Evolutionary conservation across 2,329 filamentous ascomycete species (phyloP).

Genomic region (Xylariaceae sp.): DNA sequence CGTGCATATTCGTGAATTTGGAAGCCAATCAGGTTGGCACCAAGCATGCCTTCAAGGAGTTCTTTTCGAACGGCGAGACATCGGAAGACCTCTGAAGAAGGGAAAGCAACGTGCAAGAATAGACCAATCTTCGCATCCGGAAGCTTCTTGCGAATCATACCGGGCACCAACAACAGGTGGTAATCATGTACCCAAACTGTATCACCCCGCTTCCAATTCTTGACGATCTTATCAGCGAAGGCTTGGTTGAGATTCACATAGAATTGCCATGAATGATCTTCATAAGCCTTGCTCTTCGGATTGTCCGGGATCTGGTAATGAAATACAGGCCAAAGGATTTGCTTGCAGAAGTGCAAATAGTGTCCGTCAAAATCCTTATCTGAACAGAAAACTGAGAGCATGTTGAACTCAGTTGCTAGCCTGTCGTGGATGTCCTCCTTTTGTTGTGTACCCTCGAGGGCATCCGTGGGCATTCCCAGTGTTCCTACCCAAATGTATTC

Average conservation of each 20-base stretch:
- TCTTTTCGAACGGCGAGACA: constrained; percentile 86
- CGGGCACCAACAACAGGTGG: constrained; percentile 84
- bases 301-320: constrained; percentile 98
- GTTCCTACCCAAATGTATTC: constrained; percentile 92
- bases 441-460: constrained; percentile 71
- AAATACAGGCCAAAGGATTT: constrained; percentile 96
- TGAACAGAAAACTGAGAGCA: constrained; percentile 80
- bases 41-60: constrained; percentile 88
- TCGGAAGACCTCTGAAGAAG: constrained; percentile 93
- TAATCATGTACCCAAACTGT: constrained; percentile 97
- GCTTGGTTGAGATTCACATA: constrained; percentile 92
- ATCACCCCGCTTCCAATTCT: constrained; percentile 92
- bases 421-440: constrained; percentile 83
- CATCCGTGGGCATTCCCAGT: constrained; percentile 91
- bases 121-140: constrained; percentile 95
- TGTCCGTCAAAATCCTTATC: constrained; percentile 95
- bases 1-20: constrained; percentile 92
- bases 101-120: constrained; percentile 93
- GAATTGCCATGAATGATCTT: constrained; percentile 95
- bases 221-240: constrained; percentile 87
- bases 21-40: constrained; percentile 89
- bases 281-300: constrained; percentile 96
- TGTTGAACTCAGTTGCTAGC: constrained; percentile 79
- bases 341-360: constrained; percentile 96
- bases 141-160: constrained; percentile 85